Evolutionary conservation across 139 green algal genomes (phyloP).

Genomic region (Asterochloris sp.): DNA sequence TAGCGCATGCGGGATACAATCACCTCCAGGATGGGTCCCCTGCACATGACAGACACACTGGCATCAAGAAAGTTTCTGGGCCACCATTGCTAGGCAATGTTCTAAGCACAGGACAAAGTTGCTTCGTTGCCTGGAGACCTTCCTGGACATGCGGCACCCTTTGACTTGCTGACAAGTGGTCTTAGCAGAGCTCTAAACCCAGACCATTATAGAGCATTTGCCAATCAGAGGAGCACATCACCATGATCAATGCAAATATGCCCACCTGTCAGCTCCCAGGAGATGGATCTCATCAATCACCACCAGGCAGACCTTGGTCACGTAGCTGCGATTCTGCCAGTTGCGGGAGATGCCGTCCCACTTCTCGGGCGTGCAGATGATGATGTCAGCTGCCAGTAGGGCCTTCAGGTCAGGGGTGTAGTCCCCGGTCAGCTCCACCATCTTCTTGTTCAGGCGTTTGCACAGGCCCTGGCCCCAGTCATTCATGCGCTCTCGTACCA

Average conservation of each 20-base stretch:
- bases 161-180: no score
- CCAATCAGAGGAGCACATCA: no score
- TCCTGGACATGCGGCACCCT: no score
- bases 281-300: constrained; percentile 99
- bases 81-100: no score
- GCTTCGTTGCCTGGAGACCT: no score
- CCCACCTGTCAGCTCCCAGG: constrained; percentile 78
- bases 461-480: constrained; percentile 90
- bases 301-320: constrained; percentile 84
- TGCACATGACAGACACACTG: not conserved
- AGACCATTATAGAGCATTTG: no score
- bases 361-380: constrained; percentile 96
- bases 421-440: constrained; percentile 95
- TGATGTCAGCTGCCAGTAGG: constrained; percentile 87
- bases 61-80: no score
- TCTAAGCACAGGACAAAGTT: no score
- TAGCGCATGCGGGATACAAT: constrained; percentile 90
- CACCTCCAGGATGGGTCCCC: constrained; percentile 94
- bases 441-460: constrained; percentile 60
- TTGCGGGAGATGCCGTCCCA: constrained; percentile 95
- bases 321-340: constrained; percentile 83
- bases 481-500: constrained; percentile 91
- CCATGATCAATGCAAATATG: no score
- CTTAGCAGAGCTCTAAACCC: no score
- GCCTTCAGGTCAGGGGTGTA: constrained; percentile 84